Evolutionary conservation across 805 yeast genomes (phyloP), one percentile per base, ranked within the genome.

Genomic region (Pichia cephalocereana): DNA sequence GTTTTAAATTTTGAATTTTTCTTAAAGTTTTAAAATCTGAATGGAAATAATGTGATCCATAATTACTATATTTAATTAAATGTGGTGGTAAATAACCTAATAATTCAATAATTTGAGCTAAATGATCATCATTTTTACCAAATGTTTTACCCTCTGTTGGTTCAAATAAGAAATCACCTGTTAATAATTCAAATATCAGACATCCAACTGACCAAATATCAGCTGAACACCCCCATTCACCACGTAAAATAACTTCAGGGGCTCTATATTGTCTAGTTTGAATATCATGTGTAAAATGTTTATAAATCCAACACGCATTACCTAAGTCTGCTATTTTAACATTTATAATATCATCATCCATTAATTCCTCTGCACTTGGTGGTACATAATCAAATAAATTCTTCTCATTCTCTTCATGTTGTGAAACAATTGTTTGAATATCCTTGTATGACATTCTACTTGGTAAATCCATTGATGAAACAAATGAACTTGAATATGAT

Each of bases 201-300:
- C 98, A 90, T 0, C 95, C 97, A 58, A 86, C 72, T n/a, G 96
- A 86, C 99, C 99, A 93, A 43, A 91, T 76, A 66, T 93, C 99
- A 1, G 95, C 83, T 47, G 91, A 81, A 46, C 96, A 89, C 1
- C 99, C 99, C 99, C 99, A 93, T 32, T 77, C 72, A 10, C 85
- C 77, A 0, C 95, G 93, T 18, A 85, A 58, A 15, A 86, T 65
- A 6, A 84, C 86, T 60, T 91, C 99, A 1, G 98, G 98, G 0
- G 96, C 79, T 41, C 99, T 73, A 64, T 89, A 89, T 63, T 89
- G 96, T 42, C 97, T 74, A 1, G 97, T 89, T 66, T 89, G 96
- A 52, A 89, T 86, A 53, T 87, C 90, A 63, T 87, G 80, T 6
- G 96, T 86, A 65, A 84, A 87, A 62, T 89, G 96, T 45, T 77